Base-by-base conservation (phyloP, 768 basidiomycete species). In the Epithele typhae region DNA sequence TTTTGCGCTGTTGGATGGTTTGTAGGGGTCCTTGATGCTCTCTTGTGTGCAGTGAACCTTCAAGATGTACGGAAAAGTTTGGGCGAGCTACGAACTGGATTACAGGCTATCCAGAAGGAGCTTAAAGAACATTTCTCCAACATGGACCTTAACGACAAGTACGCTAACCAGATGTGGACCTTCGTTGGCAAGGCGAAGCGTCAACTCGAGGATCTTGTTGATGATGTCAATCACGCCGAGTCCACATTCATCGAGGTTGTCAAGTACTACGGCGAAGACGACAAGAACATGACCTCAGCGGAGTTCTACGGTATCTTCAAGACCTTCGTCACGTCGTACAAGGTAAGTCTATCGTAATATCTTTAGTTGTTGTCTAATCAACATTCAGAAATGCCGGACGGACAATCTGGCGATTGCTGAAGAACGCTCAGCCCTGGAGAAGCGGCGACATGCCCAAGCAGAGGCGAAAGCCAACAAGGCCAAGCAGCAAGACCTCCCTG, bases 281-380 rank as follows among this genome's bases (percentile, higher is more conserved):
- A 90, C 55, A 88, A 85, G 65, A 86, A 73, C 52, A 82, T 86
- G 79, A 69, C 84, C 39, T 91, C 92, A 0, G 75, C 86, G 3
- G 95, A 97, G 59, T 99, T 98, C 70, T 99, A 92, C 68, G 92
- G 83, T 11, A 84, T 95, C 57, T 97, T 98, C 79, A 93, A 96
- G 69, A 96, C 91, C 2, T 99, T 99, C 58, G 79, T 94, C 22
- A 94, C 86, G 0, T 95, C 93, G 2, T 99, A 94, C 67, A 84
- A 75, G 76, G 89, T 89, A 22, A n/a, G 41, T 41, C 27, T 22
- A 25, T 22, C 12, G 6, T 8, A 10, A 15, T 23, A 15, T 19
- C 17, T 9, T 25, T 15, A 14, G 1, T 3, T 43, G 15, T 11
- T n/a, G 3, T 42, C 23, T 38, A 9, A 18, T 19, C 21, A 1